Evolutionary conservation across 306 rosid genomes (phyloP).

Genomic region (Fragaria iinumae): DNA sequence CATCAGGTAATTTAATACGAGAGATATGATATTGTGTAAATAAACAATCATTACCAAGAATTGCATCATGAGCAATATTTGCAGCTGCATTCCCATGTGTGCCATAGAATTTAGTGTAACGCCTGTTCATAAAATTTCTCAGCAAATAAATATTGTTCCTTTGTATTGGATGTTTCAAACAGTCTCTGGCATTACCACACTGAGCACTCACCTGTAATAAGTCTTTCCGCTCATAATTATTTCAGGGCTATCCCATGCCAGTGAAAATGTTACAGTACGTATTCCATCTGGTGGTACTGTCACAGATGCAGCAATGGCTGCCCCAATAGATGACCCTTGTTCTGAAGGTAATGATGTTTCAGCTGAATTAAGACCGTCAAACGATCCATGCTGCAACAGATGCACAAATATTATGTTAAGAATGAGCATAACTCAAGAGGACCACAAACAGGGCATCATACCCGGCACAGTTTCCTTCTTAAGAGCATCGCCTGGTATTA

Average conservation of each 20-base stretch:
- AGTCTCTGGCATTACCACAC: constrained; percentile 12
- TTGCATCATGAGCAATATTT: constrained; percentile 82
- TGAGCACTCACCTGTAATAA: constrained; percentile 65
- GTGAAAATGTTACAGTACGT: constrained; percentile 75
- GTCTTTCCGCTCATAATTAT: constrained; percentile 56
- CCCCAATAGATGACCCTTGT: constrained; percentile 89
- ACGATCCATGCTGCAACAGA: constrained; percentile 71
- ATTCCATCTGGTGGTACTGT: constrained; percentile 59
- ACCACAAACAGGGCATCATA: not conserved
- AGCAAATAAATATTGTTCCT: constrained; percentile 22
- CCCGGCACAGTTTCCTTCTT: not conserved
- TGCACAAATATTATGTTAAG: constrained; percentile 17
- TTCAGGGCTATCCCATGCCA: constrained; percentile 98
- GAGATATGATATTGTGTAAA: not conserved
- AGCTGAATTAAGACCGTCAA: constrained; percentile 55
- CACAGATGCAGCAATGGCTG: constrained; percentile 90
- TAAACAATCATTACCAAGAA: constrained; percentile 54
- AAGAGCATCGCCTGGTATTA: not conserved
- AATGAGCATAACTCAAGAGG: not conserved
- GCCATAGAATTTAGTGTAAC: constrained; percentile 88
- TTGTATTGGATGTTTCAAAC: constrained; percentile 22
- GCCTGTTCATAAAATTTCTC: constrained; percentile 55
- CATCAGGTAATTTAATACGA: not conserved
- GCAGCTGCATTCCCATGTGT: constrained; percentile 77
- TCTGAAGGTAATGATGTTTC: constrained; percentile 56